Conservation (phyloP, 768 basidiomycete genomes). For the Sarcomyxa edulis region DNA sequence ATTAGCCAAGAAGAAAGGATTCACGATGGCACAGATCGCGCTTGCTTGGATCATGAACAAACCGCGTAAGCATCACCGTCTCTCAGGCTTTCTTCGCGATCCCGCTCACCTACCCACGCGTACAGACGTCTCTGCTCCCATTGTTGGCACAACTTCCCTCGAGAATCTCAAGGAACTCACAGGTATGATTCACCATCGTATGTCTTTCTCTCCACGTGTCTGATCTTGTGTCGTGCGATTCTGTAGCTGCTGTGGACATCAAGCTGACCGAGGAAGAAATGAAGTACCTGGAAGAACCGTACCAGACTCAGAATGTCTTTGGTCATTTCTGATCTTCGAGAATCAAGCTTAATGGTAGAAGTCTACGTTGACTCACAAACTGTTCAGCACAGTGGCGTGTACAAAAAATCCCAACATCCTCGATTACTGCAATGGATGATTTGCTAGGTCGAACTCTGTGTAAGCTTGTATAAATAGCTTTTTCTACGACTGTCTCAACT, state of each 20-base stretch:
- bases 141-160: slow-evolving; percentile 49
- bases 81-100: not conserved
- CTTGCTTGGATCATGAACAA: slow-evolving; percentile 47
- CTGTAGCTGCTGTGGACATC: slow-evolving; percentile 36
- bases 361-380: no score
- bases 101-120: not conserved
- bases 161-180: slow-evolving; percentile 49
- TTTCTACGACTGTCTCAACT: no score
- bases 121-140: slow-evolving; percentile 47
- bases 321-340: no score
- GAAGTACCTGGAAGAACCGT: slow-evolving; percentile 49
- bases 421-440: no score
- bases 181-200: slow-evolving; percentile 28
- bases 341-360: no score
- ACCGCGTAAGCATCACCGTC: slow-evolving; percentile 20
- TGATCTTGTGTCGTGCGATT: not conserved
- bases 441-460: no score
- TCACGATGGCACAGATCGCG: slow-evolving; percentile 54
- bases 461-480: no score
- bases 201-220: not conserved
- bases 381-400: no score
- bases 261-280: slow-evolving; percentile 52
- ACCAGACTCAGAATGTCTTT: slow-evolving; percentile 37
- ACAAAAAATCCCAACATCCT: no score
- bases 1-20: slow-evolving; percentile 44